These are phyloP conservation scores for Aureobasidium sp. DNA, from an alignment of 2,329 filamentous ascomycete species.

Conservation along the genomic window DNA sequence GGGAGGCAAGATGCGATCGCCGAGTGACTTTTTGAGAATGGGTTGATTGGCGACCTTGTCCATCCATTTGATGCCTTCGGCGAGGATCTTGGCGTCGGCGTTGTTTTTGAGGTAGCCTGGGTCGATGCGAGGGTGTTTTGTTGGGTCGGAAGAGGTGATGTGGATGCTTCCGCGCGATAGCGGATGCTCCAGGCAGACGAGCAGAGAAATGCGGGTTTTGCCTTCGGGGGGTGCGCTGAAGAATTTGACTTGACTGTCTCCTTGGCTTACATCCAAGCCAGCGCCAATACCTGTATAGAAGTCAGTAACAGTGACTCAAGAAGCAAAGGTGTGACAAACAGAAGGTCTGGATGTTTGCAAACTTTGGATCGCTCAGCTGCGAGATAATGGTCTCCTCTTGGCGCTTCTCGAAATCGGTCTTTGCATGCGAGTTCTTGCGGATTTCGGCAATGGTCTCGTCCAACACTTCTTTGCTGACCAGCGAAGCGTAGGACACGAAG, in stretches of 20 bases:
- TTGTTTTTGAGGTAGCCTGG: conserved; percentile 27
- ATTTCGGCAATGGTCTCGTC: conserved; percentile 28
- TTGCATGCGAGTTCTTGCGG: conserved; percentile 28
- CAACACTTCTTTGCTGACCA: conserved; percentile 25
- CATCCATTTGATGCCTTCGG: conserved; percentile 32
- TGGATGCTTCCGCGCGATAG: conserved; percentile 27
- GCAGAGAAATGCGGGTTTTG: conserved; percentile 26
- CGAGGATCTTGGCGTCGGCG: conserved; percentile 27
- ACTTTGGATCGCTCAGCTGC: conserved; percentile 28
- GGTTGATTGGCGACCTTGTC: conserved; percentile 39
- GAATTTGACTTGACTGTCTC: conserved; percentile 26
- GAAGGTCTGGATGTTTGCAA: conserved; percentile 33
- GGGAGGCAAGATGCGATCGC: conserved; percentile 29
- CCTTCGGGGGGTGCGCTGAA: conserved; percentile 28
- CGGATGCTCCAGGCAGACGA: conserved; percentile 26
- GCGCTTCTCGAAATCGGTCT: conserved; percentile 30
- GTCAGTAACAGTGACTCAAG: background rate
- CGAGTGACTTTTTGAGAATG: conserved; percentile 37
- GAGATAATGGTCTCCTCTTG: conserved; percentile 28
- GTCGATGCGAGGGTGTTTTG: conserved; percentile 26
- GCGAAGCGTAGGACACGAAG: conserved; percentile 28
- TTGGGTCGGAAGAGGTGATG: conserved; percentile 24
- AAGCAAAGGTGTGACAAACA: conserved; percentile 21
- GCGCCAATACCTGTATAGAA: conserved; percentile 22
- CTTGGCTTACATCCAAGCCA: conserved; percentile 26